Evolutionary conservation across 495 filamentous ascomycete species (phyloP), one percentile per base, ranked within the genome.

Genomic region (Penicillium robsamsonii): DNA sequence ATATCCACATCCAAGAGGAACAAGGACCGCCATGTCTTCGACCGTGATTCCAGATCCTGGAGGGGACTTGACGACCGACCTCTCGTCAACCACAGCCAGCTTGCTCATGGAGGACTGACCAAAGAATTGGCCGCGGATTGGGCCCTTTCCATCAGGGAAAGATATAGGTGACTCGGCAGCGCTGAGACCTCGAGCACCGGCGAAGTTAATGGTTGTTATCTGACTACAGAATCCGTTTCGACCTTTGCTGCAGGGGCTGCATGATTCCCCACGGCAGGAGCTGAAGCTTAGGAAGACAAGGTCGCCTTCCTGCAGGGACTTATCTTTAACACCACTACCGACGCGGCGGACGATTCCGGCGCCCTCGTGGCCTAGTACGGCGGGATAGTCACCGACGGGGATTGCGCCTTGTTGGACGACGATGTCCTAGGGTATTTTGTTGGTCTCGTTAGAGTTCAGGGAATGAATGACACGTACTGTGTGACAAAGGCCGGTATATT

Each of bases 331-430:
- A 1, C 49, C 56, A 22, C 71, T 70, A 10, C 81, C 81, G n/a
- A 78, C 24, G 12, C 63, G 62, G 27, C 75, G 63, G 18, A 84
- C 69, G 24, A 78, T 57, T 7, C 81, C 81, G 2, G 73, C 71
- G 24, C 81, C 81, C 66, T 84, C 81, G 55, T 84, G 81, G 13
- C 81, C 80, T 17, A 82, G 72, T 7, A 77, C 75, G 12, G 65
- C 69, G 3, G 75, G 75, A 37, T 56, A 72, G 4, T 61, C 46
- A 22, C 65, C 67, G 31, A 78, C 37, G 46, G 75, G 55, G 55
- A 71, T 55, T 46, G 15, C 50, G 51, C 77, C 57, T 18, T 63
- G 22, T 63, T 74, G 69, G 33, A 79, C 54, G 47, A 76, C 68
- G 51, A 71, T 55, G 41, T 72, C 69, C 69, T 72, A 0, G 7